Evolutionary conservation across 345 rosid species (phyloP).

Genomic region (Acer yangbiense): DNA sequence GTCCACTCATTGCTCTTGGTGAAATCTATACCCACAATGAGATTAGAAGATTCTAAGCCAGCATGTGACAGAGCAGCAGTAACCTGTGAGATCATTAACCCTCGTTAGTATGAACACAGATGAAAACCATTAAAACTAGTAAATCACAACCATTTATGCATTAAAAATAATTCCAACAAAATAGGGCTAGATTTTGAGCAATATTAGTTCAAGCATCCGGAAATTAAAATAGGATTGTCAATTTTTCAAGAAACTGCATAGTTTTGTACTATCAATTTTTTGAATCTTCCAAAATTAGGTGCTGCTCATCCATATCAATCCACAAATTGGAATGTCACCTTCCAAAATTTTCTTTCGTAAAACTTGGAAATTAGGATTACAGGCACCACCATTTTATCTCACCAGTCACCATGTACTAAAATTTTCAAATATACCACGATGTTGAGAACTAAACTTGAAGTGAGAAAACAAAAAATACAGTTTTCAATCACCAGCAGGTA

Average conservation of each 20-base stretch:
- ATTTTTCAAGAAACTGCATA: background rate
- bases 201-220: background rate
- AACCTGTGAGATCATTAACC: conserved; percentile 49
- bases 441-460: conserved; percentile 10
- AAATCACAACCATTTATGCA: background rate
- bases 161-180: background rate
- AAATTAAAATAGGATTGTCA: background rate
- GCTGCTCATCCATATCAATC: background rate
- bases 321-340: background rate
- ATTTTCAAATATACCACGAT: background rate
- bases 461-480: background rate
- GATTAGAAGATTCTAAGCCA: conserved; percentile 94
- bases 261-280: background rate
- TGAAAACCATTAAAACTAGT: conserved; percentile 5
- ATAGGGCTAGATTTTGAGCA: background rate
- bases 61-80: conserved; percentile 78
- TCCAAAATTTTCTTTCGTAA: background rate
- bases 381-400: background rate
- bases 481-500: background rate
- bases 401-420: background rate
- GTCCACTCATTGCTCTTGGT: conserved; percentile 99
- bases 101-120: background rate
- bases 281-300: background rate
- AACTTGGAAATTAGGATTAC: background rate
- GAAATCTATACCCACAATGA: conserved; percentile 91